Conservation (phyloP, 169 alveolate genomes). For the Plasmodium berghei region DNA sequence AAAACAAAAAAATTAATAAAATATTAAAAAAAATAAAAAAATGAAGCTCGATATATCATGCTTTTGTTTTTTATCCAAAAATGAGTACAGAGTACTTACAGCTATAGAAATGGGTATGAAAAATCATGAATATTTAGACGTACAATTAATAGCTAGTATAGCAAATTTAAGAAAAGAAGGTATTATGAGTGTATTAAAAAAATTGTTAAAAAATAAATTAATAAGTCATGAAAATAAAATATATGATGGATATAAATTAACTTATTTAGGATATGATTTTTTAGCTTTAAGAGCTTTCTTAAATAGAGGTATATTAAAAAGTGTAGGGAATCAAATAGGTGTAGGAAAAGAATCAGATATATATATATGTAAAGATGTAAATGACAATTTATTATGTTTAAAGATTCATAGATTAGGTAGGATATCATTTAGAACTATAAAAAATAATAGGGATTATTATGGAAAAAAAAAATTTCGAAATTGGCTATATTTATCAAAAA, state of each 20-base stretch:
- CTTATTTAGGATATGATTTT: constrained; percentile 98
- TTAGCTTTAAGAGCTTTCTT: constrained; percentile 96
- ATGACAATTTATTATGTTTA: constrained; percentile 89
- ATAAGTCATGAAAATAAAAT: constrained; percentile 93
- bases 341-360: constrained; percentile 99
- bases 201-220: constrained; percentile 94
- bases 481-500: constrained; percentile 98
- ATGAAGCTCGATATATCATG: constrained; percentile 72
- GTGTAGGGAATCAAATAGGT: constrained; percentile 95
- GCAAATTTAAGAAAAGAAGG: constrained; percentile 96
- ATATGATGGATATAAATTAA: constrained; percentile 98
- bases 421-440: constrained; percentile 97
- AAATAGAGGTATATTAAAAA: constrained; percentile 94
- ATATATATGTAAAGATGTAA: constrained; percentile 93
- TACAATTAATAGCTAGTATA: constrained; percentile 94
- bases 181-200: constrained; percentile 87
- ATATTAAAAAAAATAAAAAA: background rate
- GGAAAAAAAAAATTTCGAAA: constrained; percentile 95
- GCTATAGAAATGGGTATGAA: constrained; percentile 99
- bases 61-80: constrained; percentile 48
- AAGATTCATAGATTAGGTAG: constrained; percentile 92
- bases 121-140: constrained; percentile 98
- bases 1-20: background rate
- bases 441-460: constrained; percentile 98
- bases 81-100: constrained; percentile 92